A percentile compares a stretch with the other conserved stretches of the same genome.
Conservation (phyloP, 352 stramenopile species). For the Pythium plurisporium region DNA sequence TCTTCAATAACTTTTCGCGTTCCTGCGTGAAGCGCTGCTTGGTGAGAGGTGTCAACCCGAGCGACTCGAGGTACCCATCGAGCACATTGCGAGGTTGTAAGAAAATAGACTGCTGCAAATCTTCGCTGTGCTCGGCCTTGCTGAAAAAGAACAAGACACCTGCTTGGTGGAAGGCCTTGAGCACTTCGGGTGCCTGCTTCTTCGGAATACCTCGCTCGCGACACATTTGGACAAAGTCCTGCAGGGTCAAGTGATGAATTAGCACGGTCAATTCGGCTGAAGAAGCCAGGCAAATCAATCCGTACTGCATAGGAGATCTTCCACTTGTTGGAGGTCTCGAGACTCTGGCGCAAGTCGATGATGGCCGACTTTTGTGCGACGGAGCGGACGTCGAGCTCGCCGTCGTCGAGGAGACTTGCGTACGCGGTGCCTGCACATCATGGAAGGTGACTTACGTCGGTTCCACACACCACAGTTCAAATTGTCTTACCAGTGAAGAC, state of each 20-base stretch:
- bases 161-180: constrained; percentile 71
- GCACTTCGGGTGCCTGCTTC: constrained; percentile 73
- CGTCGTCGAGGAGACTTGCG: constrained; percentile 63
- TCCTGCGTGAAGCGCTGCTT: constrained; percentile 65
- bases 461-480: neutral
- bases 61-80: constrained; percentile 72
- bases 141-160: constrained; percentile 80
- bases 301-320: constrained; percentile 62
- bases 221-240: constrained; percentile 74
- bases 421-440: constrained; percentile 49
- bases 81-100: constrained; percentile 75
- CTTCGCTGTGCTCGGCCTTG: constrained; percentile 59
- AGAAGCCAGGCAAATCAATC: too few species aligned
- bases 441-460: neutral
- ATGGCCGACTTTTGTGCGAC: constrained; percentile 77
- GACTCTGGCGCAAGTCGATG: constrained; percentile 65
- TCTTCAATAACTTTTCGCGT: constrained; percentile 51
- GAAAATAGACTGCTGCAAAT: constrained; percentile 73
- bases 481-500: constrained; percentile 49
- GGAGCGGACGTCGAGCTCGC: constrained; percentile 72
- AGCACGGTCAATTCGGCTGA: too few species aligned
- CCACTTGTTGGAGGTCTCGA: constrained; percentile 74
- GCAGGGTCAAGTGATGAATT: too few species aligned
- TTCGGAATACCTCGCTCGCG: constrained; percentile 73
- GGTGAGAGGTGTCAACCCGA: constrained; percentile 65